Evolutionary conservation across 768 basidiomycete species (phyloP).

Genomic region (Podaxis mareebaensis): DNA sequence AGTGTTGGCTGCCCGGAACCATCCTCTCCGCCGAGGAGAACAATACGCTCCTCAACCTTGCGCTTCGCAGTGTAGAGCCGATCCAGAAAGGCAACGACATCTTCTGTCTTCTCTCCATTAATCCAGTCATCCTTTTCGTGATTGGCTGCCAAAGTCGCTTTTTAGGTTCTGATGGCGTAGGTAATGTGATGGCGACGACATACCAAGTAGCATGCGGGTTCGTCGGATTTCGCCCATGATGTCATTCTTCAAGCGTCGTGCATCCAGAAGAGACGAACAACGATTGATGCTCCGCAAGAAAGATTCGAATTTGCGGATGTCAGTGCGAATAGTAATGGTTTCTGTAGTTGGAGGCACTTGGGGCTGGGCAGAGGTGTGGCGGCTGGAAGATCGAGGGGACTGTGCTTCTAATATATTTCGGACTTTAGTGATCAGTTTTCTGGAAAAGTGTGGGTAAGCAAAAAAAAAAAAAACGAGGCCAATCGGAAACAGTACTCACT

Average conservation of each 20-base stretch:
- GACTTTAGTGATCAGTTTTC: slow-evolving; percentile 85
- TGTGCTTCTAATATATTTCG: slow-evolving; percentile 83
- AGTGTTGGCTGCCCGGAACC: slow-evolving; percentile 42
- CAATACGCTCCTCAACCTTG: slow-evolving; percentile 84
- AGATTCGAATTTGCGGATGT: slow-evolving; percentile 82
- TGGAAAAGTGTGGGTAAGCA: slow-evolving; percentile 29
- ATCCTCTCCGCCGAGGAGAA: slow-evolving; percentile 63
- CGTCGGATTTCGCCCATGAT: slow-evolving; percentile 88
- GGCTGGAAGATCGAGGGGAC: slow-evolving; percentile 52
- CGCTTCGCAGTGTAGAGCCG: slow-evolving; percentile 87
- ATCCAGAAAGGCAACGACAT: slow-evolving; percentile 84
- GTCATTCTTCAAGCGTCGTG: slow-evolving; percentile 88
- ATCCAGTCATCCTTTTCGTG: slow-evolving; percentile 91
- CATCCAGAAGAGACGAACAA: slow-evolving; percentile 84
- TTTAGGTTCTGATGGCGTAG: slow-evolving; percentile 1
- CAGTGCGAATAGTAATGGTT: slow-evolving; percentile 80
- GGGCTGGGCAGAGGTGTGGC: slow-evolving; percentile 39
- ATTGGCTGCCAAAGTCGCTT: slow-evolving; percentile 49
- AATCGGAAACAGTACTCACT: slow-evolving; percentile 29
- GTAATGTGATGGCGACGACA: slow-evolving; percentile 16
- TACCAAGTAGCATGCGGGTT: slow-evolving; percentile 74
- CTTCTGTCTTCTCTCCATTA: slow-evolving; percentile 81
- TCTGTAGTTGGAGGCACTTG: slow-evolving; percentile 49
- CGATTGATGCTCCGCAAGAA: slow-evolving; percentile 85
- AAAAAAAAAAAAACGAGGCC: slow-evolving; percentile 2